Percentiles rank a stretch among this genome's conserved stretches.
Conservation (phyloP, 257 asterid genomes). For the Forsythia viridissima region DNA sequence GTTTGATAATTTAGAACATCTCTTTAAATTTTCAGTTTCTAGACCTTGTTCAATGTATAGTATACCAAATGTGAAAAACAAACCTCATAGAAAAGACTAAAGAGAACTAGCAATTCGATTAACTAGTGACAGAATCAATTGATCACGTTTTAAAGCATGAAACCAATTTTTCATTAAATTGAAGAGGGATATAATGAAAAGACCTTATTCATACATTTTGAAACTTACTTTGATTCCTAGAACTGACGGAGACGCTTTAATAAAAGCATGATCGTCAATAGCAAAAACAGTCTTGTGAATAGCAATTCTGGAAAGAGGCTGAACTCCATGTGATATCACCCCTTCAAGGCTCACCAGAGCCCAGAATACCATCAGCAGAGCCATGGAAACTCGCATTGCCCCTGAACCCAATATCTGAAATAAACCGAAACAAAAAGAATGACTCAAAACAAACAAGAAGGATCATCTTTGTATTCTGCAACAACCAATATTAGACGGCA, state of each 20-base stretch:
- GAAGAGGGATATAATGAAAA: neutral
- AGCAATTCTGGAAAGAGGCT: conserved; percentile 66
- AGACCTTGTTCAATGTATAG: neutral
- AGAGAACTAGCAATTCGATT: neutral
- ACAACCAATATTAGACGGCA: neutral
- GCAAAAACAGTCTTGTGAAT: conserved; percentile 62
- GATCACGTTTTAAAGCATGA: neutral
- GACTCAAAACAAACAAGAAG: neutral
- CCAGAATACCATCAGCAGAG: conserved; percentile 50
- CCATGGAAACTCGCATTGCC: conserved; percentile 43
- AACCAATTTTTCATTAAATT: neutral
- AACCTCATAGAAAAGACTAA: too few relatives aligned
- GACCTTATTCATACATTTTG: neutral
- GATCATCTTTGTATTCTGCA: neutral
- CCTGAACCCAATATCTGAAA: conserved; percentile 26
- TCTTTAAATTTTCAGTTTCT: conserved; percentile 12
- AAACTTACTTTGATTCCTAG: conserved; percentile 71
- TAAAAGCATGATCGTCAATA: conserved; percentile 51
- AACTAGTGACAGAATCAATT: neutral
- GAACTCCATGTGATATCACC: conserved; percentile 68
- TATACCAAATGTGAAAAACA: neutral
- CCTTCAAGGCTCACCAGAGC: conserved; percentile 40
- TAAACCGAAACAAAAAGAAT: neutral
- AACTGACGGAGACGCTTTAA: conserved; percentile 73
- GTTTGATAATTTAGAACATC: neutral